These are phyloP conservation scores for Phytopythium oedochilum DNA, from an alignment of 352 stramenopile genomes.

Conservation along the genomic window DNA sequence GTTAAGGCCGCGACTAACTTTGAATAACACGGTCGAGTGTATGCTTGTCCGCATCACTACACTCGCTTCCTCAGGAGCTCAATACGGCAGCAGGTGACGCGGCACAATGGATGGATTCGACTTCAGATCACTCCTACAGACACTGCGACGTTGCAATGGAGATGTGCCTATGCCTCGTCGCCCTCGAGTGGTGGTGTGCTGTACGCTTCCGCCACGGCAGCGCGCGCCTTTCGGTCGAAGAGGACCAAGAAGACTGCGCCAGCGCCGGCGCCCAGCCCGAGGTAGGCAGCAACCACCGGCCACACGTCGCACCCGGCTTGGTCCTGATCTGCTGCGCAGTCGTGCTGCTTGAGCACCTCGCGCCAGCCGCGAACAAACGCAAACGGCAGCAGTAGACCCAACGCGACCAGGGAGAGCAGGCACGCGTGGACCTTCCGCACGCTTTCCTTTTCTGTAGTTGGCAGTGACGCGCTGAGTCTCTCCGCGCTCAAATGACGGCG, in stretches of 20 bases:
- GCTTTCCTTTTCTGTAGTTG: background rate
- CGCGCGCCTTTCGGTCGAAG: background rate
- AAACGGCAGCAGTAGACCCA: background rate
- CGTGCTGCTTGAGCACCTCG: background rate
- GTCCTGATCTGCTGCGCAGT: background rate
- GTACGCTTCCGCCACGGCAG: background rate
- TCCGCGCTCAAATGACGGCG: background rate
- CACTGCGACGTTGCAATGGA: no score
- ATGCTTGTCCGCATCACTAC: no score
- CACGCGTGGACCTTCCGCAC: background rate
- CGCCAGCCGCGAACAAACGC: background rate
- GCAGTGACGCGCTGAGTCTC: no score
- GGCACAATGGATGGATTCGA: no score
- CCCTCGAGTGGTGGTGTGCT: background rate
- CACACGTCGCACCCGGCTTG: background rate
- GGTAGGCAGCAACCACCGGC: background rate
- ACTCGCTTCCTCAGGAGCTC: no score
- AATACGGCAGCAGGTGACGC: no score
- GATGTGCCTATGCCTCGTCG: no score
- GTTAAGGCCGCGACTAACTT: background rate
- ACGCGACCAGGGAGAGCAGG: background rate
- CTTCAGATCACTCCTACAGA: no score
- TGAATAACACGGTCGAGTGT: no score
- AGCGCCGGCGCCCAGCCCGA: background rate
- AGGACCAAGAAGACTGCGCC: background rate